Percentiles rank a stretch among this genome's conserved stretches.
phyloP scores from a whole-genome alignment of 1,139 yeast genomes.

The Kodamaea derodonti region DNA sequence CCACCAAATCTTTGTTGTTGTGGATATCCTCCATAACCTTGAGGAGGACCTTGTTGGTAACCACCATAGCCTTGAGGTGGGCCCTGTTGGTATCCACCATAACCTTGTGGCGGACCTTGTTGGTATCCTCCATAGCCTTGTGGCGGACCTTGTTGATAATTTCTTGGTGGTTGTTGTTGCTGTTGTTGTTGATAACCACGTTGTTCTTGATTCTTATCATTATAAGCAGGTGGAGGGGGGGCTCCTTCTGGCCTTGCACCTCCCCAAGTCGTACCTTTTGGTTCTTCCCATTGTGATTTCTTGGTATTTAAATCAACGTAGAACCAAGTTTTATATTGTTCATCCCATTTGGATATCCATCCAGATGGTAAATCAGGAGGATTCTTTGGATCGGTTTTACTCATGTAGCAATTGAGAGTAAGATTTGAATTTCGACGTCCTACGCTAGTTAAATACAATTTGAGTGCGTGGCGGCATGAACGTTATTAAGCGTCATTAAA shows the following conservation, averaged over 20 bases:
- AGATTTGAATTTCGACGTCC: background rate
- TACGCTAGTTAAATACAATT: background rate
- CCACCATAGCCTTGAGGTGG: conserved; percentile 20
- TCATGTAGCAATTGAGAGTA: conserved; percentile 6
- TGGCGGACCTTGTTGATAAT: conserved; percentile 9
- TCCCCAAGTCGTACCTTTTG: conserved; percentile 52
- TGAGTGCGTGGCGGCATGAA: background rate
- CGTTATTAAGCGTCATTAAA: background rate
- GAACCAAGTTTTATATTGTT: conserved; percentile 71
- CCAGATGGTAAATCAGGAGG: conserved; percentile 68
- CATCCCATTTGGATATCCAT: conserved; percentile 86
- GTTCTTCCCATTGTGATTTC: conserved; percentile 89
- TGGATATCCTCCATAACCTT: conserved; percentile 8
- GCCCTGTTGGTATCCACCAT: conserved; percentile 15
- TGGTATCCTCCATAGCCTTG: conserved; percentile 20
- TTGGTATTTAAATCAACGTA: conserved; percentile 73
- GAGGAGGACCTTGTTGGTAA: conserved; percentile 15
- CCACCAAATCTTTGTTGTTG: conserved; percentile 14
- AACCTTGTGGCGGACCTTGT: conserved; percentile 15
- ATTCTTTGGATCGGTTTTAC: conserved; percentile 22
- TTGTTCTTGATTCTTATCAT: conserved; percentile 9
- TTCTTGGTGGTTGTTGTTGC: conserved; percentile 12
- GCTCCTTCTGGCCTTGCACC: conserved; percentile 16
- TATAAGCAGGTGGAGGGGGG: conserved; percentile 29
- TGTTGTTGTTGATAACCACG: conserved; percentile 13